Base-by-base conservation (phyloP, 495 filamentous ascomycete species). In the Elasticomyces elasticus region DNA sequence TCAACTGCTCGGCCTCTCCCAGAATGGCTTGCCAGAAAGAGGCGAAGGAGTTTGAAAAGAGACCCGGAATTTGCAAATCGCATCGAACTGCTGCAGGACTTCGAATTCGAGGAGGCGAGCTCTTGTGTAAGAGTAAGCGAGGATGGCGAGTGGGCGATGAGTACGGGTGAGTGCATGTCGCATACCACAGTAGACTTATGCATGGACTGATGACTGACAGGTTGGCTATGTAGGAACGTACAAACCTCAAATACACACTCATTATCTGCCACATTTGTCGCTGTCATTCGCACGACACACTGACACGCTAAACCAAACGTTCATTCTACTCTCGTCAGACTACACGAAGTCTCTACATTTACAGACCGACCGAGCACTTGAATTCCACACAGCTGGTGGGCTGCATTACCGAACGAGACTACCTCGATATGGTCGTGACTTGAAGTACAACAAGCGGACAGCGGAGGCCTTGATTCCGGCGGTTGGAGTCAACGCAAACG, bases 61-160 rank as follows among this genome's bases (percentile, higher is more conserved):
- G 92, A 97, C 64, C 80, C 86, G 45, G 90, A 95, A 60, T 96
- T 86, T 71, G 82, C 88, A 51, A 94, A 88, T 66, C 85, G 92
- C 48, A 84, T 99, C 54, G 94, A 99, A 68, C 74, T 99, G 45
- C 76, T 99, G 23, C 94, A 99, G 64, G 91, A 97, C 64, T 99
- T 99, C 65, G 90, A 94, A 63, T 99, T 97, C 58, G 92, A 97
- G 64, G 94, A 99, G 69, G 89, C 94, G n/a, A 95, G 90, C 66
- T 79, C 83, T 42, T 96, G 91, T 66, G 77, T 99, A 43, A 75
- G 88, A 30, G 85, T 88, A 28, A 94, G 87, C 66, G 92, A 96
- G 53, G 94, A 99, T 79, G 90, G 91, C 31, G 83, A 97, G 63
- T 99, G 92, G 87, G 87, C 95, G 10, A 94, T 97, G 86, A 94